Evolutionary conservation across 495 filamentous ascomycete species (phyloP), one percentile per base, ranked within the genome.

Genomic region (Tricharina praecox): DNA sequence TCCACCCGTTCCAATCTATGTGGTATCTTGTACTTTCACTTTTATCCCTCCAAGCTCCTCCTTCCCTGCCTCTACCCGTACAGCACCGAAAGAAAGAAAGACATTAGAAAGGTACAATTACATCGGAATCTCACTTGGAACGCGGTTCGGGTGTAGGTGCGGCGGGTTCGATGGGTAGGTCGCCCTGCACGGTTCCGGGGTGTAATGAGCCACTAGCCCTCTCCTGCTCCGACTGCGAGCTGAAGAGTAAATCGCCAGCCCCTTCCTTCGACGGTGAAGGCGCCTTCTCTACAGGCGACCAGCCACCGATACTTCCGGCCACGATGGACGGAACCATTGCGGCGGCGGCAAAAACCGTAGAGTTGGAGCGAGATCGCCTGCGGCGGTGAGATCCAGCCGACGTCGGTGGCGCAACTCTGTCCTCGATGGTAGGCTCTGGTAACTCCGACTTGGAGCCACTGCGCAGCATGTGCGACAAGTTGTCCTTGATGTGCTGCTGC

Each of bases 301-400:
- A 83, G 25, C 78, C 79, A 44, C 64, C 64, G 50, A 85, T 75
- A 64, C 77, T 79, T 38, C 80, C 79, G 37, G 80, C 80, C 34
- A 85, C 72, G 32, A 85, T 67, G 41, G 79, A 79, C 20, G 80
- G 77, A 70, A 62, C 51, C 28, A 78, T 79, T 28, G 76, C 71
- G 13, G 76, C 78, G 4, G 77, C 76, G 23, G 75, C 78, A n/a
- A n/a, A n/a, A 58, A 82, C 76, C 0, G 77, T 69, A 1, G 79
- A 83, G 61, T 78, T 82, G 1, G 79, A 82, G 26, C 80, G 74
- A 30, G 79, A 82, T 36, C 77, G 70, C 23, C 68, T 57, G n/a
- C 60, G 56, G 24, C 42, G 45, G 45, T 50, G 41, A 11, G 50
- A 49, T 9, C 30, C 47, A 48, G 53, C 48, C 18, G 53, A 53